Base-by-base conservation (phyloP, 164 flowering plant genomes). In the Piper longum region DNA sequence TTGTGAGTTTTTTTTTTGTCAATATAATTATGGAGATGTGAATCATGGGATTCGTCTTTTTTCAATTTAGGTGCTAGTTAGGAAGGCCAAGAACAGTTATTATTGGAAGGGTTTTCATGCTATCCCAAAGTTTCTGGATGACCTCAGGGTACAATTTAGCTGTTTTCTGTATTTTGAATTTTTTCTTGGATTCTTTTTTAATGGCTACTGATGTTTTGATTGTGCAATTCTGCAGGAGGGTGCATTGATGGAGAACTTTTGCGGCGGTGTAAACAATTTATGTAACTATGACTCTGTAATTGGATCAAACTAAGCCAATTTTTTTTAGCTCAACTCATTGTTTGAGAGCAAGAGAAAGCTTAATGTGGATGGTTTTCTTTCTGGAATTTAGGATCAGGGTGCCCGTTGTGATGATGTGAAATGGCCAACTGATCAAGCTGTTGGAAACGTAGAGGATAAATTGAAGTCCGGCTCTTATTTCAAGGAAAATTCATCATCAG, bases 71-170 rank as follows among this genome's bases (percentile, higher is more conserved):
- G 86, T 95, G 75, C 80, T 91, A 26, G 64, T 89, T 0, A 77
- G 93, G 70, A 91, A 76, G 71, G 99, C 90, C 0, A 91, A 91
- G 75, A 95, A 95, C 68, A 74, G 73, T 71, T 91, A 95, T 62
- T 66, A 76, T 43, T 95, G 98, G 99, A 91, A 81, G 59, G 99
- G 99, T 11, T 87, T 83, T 69, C 75, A 59, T 13, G 96, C 76
- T 18, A 85, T 89, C 39, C 99, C 96, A 4, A 65, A 67, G 61
- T 86, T 93, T 55, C 64, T 91, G 45, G 65, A 81, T 44, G 74
- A 68, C 59, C 85, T 95, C 5, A 87, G 80, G 83, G 99, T 95
- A 72, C 45, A 63, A 48, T 63, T 55, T 3, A n/a, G 12, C 19
- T 44, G 0, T 17, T 45, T 36, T 40, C 26, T 36, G 36, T 52